Evolutionary conservation across 202 grass and related monocot species (phyloP), one percentile per base, ranked within the genome.

Genomic region (Panicum hallii): DNA sequence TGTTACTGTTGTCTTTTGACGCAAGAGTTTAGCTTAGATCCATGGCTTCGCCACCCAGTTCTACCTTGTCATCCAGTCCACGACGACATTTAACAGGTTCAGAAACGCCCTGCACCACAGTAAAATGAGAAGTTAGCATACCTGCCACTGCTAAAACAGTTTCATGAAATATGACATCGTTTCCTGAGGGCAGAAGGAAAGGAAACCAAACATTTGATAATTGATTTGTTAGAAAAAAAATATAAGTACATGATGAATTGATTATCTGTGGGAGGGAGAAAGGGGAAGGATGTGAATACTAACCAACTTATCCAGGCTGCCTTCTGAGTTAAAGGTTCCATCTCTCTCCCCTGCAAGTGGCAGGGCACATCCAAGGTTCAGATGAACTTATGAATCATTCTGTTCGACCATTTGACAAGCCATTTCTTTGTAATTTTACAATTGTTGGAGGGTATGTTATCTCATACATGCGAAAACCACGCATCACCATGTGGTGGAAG

Each of bases 31-130:
- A 90, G 53, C 67, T 87, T 23, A 73, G 62, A 83, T 72, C 74
- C 67, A 87, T 83, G 12, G 79, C 68, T 84, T 87, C 72, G 12
- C 53, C 72, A 53, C 57, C 68, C 70, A 89, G 62, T 75, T 86
- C 52, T 46, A 97, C 92, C 34, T 82, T 85, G 82, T 94, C 94
- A 63, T 94, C 87, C 75, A 89, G 58, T 79, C 90, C 94, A 50
- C 94, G 94, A 60, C 14, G 34, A 74, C 94, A 97, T 63, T 80
- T 89, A 28, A 94, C 72, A 52, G 42, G 56, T 89, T 83, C 78
- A 55, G 82, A 94, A 78, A 91, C 28, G 23, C 40, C 86, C 92
- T 97, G 88, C 64, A 84, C 83, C 83, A 84, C 28, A 87, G 46
- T 50, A 45, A 83, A 77, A 79, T 13, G 23, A 78, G 6, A 83